Conservation (phyloP, 768 basidiomycete genomes). For the Amanita phalloides region DNA sequence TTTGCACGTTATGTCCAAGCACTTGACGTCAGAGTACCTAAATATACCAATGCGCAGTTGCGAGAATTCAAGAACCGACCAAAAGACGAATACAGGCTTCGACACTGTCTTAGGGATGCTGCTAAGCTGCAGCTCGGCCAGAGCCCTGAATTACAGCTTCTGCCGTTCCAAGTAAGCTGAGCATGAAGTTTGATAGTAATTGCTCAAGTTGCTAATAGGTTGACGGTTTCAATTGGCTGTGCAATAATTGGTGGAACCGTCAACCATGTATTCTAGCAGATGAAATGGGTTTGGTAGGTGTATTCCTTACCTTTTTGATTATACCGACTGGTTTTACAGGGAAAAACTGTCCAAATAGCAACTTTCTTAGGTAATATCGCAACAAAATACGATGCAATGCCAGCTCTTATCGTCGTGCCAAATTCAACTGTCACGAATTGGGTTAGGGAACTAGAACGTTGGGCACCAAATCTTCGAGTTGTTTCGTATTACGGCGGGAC, state of each 20-base stretch:
- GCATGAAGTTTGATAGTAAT: not conserved
- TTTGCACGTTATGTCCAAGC: slow-evolving; percentile 58
- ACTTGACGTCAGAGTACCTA: slow-evolving; percentile 47
- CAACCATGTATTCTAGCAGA: slow-evolving; percentile 90
- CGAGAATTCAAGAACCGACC: slow-evolving; percentile 39
- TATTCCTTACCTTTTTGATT: not conserved
- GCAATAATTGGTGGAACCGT: slow-evolving; percentile 78
- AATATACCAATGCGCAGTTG: slow-evolving; percentile 29
- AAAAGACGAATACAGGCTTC: slow-evolving; percentile 41
- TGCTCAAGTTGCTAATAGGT: slow-evolving; percentile 29
- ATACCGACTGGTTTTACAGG: slow-evolving; percentile 28
- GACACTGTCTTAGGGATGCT: slow-evolving; percentile 35
- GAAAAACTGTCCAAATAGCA: slow-evolving; percentile 88
- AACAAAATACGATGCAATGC: slow-evolving; percentile 48
- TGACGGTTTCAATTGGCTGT: slow-evolving; percentile 78
- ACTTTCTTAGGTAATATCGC: slow-evolving; percentile 68
- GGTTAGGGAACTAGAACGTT: slow-evolving; percentile 89
- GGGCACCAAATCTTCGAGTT: slow-evolving; percentile 65
- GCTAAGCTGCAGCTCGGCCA: slow-evolving; percentile 63
- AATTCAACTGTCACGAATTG: slow-evolving; percentile 95
- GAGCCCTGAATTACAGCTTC: slow-evolving; percentile 48
- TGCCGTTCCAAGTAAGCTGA: slow-evolving; percentile 72
- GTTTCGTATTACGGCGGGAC: slow-evolving; percentile 83
- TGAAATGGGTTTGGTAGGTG: slow-evolving; percentile 84
- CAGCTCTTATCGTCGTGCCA: slow-evolving; percentile 86